Evolutionary conservation across 108 stramenopile species (phyloP), one percentile per base, ranked within the genome.

Genomic region (Cylindrotheca closterium): DNA sequence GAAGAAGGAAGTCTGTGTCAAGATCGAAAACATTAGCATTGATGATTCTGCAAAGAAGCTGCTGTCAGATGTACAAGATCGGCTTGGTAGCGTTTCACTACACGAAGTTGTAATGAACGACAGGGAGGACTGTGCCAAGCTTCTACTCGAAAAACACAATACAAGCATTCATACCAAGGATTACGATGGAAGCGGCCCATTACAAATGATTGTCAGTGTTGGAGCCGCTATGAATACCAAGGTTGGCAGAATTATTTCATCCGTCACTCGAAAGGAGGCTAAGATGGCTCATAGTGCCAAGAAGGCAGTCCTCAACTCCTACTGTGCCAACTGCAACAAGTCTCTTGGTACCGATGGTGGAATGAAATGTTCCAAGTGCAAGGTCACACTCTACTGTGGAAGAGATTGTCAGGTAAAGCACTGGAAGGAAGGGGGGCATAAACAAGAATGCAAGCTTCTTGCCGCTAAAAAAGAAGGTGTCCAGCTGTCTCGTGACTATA

Each of bases 91-190:
- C 5, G 49, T 75, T 0, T 60, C 65, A 5, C 53, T 79, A 27
- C 70, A 71, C 24, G 79, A 79, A 45, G 51, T 73, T 1, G 47
- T 58, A n/a, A 75, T 75, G 65, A 37, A 28, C 51, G 27, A 68
- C 4, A 18, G 60, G 26, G 62, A 54, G 22, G 79, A 79, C 45
- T 70, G 67, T n/a, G 79, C 74, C n/a, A 24, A 67, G 28, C 74
- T 79, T 57, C 50, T 79, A n/a, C 47, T 71, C 21, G 47, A 65
- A 23, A 42, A 42, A 42, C 37, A 42, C 15, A 42, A 42, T 10
- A 42, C 37, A 42, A 10, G 10, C 37, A 42, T 42, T 42, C 67
- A 66, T 18, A 48, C 53, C 21, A 17, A 47, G 17, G 59, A 52
- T 19, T 60, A 24, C 1, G 55, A 74, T 37, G 58, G 70, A 49